A percentile compares a stretch with the other conserved stretches of the same genome.
phyloP scores from a whole-genome alignment of 257 asterid species.

The Solanum arcanum region DNA sequence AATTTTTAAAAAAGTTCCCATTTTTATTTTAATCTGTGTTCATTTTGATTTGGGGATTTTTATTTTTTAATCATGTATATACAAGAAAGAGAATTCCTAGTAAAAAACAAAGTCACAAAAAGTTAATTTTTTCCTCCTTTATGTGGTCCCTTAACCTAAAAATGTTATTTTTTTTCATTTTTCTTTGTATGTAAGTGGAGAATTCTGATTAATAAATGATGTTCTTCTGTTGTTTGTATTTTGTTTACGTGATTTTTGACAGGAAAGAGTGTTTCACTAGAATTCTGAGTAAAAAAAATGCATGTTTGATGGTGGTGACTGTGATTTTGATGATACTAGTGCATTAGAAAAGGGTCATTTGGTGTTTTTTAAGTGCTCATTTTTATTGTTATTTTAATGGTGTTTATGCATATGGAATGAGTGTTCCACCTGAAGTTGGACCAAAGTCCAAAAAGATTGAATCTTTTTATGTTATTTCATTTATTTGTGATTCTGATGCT shows the following conservation, averaged over 20 bases:
- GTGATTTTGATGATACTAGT: background rate
- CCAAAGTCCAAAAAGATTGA: background rate
- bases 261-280: background rate
- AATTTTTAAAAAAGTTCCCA: background rate
- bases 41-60: background rate
- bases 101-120: background rate
- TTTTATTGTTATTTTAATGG: background rate
- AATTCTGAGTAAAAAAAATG: background rate
- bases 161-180: background rate
- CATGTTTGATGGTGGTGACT: background rate
- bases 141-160: background rate
- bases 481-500: background rate
- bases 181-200: background rate
- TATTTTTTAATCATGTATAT: background rate
- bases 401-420: slow-evolving; percentile 33
- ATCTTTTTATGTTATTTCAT: background rate
- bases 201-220: background rate
- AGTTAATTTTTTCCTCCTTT: background rate
- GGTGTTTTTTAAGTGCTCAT: background rate
- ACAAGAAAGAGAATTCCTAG: background rate
- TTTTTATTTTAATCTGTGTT: background rate
- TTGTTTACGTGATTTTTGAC: background rate
- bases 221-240: background rate
- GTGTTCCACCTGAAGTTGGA: slow-evolving; percentile 2
- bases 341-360: background rate